Evolutionary conservation across 768 basidiomycete genomes (phyloP), one percentile per base, ranked within the genome.

Genomic region (Cantharellus anzutake): DNA sequence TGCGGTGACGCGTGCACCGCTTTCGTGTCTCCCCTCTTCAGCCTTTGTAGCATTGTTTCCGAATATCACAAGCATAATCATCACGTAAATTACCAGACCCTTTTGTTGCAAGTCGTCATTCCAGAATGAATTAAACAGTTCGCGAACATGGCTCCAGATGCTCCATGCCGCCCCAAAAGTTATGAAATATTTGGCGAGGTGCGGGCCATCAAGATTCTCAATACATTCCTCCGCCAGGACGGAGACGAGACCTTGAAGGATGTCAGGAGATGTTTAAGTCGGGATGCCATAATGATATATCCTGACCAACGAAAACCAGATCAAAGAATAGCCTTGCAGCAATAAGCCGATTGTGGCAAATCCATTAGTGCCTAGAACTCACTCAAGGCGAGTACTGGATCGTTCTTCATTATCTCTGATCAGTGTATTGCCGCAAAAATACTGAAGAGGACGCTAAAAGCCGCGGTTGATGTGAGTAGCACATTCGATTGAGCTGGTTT

Each of bases 331-430:
- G 48, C 48, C 58, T 59, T 40, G 7, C 42, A 29, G 40, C 53
- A 58, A 41, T 42, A 29, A 59, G 42, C 51, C 29, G 44, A 48
- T 48, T 11, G 44, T 48, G 11, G 44, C 44, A 48, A 29, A 48
- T 48, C 29, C 29, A 29, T 29, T 48, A 11, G 29, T 11, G 44
- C 11, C 11, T 48, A 48, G 44, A 11, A 48, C 44, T 48, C 44
- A 48, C 44, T 48, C 44, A 11, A 48, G 1, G 44, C 44, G 44
- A 11, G 11, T 11, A 48, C 44, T 48, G 11, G 44, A 11, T 29
- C 44, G 11, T 48, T 48, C 44, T 38, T n/a, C 40, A 50, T 11
- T 69, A 39, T 69, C 68, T 42, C 64, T 65, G 40, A 71, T 57
- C 2, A 66, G 66, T 5, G 52, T 60, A 62, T 68, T 68, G 3